Conservation (phyloP, 2,329 filamentous ascomycete species). For the Colletotrichum sp. region DNA sequence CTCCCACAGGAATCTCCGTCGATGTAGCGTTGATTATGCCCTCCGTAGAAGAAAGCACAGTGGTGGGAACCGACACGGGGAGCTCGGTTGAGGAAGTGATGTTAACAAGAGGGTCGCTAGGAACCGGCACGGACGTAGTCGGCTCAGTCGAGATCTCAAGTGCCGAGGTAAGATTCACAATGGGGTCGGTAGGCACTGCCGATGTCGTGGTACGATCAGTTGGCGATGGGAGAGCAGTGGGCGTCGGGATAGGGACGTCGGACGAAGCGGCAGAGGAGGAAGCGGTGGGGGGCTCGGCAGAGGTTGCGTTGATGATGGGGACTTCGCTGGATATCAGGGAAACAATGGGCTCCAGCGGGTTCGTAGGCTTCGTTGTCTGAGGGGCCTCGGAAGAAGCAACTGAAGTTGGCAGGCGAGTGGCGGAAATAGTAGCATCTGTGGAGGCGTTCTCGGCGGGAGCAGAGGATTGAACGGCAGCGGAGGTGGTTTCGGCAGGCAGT, state of each 20-base stretch:
- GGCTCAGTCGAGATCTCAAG: neutral
- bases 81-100: slow-evolving; percentile 10
- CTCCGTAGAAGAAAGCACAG: slow-evolving; percentile 1
- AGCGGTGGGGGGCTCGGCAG: neutral
- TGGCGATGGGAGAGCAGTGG: slow-evolving; percentile 6
- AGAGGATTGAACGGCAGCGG: neutral
- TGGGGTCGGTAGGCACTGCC: neutral
- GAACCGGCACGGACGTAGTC: neutral
- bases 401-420: neutral
- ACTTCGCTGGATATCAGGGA: slow-evolving; percentile 14
- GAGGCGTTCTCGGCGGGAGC: neutral
- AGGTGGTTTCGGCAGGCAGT: neutral
- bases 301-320: slow-evolving; percentile 6
- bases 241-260: slow-evolving; percentile 5
- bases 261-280: neutral
- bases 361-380: neutral
- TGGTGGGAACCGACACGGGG: neutral
- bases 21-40: slow-evolving; percentile 1
- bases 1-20: neutral
- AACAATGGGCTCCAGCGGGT: slow-evolving; percentile 16
- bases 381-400: neutral
- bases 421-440: neutral
- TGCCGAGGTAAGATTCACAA: slow-evolving; percentile 1
- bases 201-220: slow-evolving; percentile 16
- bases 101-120: slow-evolving; percentile 8